Evolutionary conservation across 257 asterid species (phyloP).

Genomic region (Rauvolfia tetraphylla): DNA sequence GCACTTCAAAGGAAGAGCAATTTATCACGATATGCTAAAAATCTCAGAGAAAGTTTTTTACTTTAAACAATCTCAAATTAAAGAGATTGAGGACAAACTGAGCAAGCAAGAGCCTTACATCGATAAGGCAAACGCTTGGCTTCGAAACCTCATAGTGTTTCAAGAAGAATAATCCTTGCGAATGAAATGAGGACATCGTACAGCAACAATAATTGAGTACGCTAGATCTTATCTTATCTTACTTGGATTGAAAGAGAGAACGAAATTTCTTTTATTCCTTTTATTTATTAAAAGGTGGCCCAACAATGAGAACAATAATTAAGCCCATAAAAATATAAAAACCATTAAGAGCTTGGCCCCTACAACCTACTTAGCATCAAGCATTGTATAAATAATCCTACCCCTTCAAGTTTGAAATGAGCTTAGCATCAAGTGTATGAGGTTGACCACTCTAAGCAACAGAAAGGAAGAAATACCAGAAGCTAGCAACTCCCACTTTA

Average conservation of each 20-base stretch:
- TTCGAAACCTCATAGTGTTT: background rate
- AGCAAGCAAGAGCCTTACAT: background rate
- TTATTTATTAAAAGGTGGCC: background rate
- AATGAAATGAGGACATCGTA: background rate
- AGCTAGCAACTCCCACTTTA: background rate
- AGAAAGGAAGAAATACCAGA: background rate
- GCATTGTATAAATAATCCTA: background rate
- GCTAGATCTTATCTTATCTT: background rate
- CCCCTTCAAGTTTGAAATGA: background rate
- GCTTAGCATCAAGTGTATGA: background rate
- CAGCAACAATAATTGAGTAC: background rate
- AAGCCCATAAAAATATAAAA: background rate
- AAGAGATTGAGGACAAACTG: background rate
- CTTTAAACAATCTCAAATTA: background rate
- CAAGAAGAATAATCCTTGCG: background rate
- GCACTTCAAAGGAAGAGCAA: background rate
- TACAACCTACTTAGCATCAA: background rate
- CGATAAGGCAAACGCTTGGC: background rate
- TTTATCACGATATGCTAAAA: background rate
- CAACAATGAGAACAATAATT: background rate
- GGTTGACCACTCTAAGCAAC: background rate
- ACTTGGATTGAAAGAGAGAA: background rate
- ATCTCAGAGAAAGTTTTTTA: background rate
- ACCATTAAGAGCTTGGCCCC: background rate
- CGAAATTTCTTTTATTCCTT: background rate